These are phyloP conservation scores for Cercospora sp. DNA, from an alignment of 2,329 filamentous ascomycete genomes.

Conservation along the genomic window DNA sequence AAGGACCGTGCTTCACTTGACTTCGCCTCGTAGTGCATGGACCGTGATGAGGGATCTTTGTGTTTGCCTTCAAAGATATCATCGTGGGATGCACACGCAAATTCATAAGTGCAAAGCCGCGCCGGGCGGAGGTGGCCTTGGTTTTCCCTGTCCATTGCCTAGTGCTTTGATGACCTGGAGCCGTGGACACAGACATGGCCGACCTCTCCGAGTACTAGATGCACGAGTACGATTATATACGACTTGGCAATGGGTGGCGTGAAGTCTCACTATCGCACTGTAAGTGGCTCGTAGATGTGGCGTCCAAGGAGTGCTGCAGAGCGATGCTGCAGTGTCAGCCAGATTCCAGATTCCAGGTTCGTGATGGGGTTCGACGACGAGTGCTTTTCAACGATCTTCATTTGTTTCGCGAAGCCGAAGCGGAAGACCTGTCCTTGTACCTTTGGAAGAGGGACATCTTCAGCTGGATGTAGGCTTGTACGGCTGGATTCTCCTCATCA, in stretches of 20 bases:
- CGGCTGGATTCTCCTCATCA: slow-evolving; percentile 28
- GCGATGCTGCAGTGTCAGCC: not conserved
- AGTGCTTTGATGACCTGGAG: no score
- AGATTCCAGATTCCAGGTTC: not conserved
- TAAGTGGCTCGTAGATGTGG: not conserved
- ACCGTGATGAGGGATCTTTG: not conserved
- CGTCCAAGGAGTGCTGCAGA: not conserved
- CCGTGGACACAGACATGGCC: no score
- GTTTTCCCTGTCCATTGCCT: not conserved
- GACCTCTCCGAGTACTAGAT: no score
- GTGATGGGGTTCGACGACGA: not conserved
- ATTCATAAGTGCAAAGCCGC: not conserved
- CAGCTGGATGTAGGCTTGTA: slow-evolving; percentile 41
- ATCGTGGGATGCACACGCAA: not conserved
- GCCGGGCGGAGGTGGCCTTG: not conserved
- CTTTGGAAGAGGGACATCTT: slow-evolving; percentile 41
- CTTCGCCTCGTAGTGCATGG: not conserved
- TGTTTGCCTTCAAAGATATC: not conserved
- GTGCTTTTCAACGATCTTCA: not conserved
- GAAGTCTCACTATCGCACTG: no score
- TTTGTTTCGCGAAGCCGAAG: not conserved
- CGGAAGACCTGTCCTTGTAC: slow-evolving; percentile 4
- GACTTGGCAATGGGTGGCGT: no score
- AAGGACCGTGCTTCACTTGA: not conserved
- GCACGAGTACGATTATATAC: no score